These are phyloP conservation scores for Arctium lappa DNA, from an alignment of 129 eudicot genomes.

Conservation along the genomic window DNA sequence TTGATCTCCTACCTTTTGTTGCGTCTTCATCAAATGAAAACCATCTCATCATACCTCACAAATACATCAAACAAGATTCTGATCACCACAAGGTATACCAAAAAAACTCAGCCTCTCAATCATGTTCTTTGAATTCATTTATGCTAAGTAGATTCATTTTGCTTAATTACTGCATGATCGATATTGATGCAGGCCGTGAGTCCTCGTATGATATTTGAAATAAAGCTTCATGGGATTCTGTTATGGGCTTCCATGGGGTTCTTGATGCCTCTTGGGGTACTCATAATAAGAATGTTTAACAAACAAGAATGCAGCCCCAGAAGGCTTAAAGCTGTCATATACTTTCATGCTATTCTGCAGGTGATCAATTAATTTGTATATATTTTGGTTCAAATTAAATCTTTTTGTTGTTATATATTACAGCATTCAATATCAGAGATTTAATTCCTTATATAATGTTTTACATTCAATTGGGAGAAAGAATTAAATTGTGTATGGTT, in stretches of 20 bases:
- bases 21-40: slow-evolving; percentile 36
- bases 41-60: slow-evolving; percentile 22
- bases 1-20: slow-evolving; percentile 37
- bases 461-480: not conserved
- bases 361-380: slow-evolving; percentile 13
- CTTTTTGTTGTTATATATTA: not conserved
- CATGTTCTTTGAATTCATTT: not conserved
- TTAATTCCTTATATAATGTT: not conserved
- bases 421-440: slow-evolving; percentile 8
- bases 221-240: slow-evolving; percentile 59
- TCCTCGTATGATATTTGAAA: slow-evolving; percentile 38
- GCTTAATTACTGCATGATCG: not conserved
- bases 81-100: slow-evolving; percentile 20
- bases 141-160: not conserved
- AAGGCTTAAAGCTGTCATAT: slow-evolving; percentile 42
- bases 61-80: slow-evolving; percentile 29
- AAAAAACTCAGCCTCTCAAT: not conserved
- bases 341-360: slow-evolving; percentile 58
- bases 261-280: slow-evolving; percentile 65
- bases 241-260: slow-evolving; percentile 81
- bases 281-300: slow-evolving; percentile 44
- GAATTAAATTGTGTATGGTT: slow-evolving; percentile 14
- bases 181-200: slow-evolving; percentile 29
- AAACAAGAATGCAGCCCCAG: slow-evolving; percentile 37
- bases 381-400: not conserved